These are phyloP conservation scores for Lachnellula hyalina DNA, from an alignment of 2,329 filamentous ascomycete species.

Conservation along the genomic window DNA sequence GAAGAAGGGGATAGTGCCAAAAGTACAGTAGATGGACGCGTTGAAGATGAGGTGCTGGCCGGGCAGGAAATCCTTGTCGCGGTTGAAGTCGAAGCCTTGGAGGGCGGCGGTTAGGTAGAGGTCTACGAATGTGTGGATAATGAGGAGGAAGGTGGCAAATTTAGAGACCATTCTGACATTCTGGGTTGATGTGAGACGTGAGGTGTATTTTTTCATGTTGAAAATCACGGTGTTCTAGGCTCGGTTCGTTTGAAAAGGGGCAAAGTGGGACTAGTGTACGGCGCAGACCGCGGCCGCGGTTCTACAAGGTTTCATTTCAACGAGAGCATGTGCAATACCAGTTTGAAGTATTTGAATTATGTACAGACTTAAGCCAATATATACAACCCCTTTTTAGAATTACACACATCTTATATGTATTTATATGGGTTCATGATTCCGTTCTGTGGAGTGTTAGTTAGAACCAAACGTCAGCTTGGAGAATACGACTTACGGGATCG, in stretches of 20 bases:
- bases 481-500: conserved; percentile 68
- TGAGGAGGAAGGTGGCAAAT: conserved; percentile 7
- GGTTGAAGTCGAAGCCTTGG: neutral
- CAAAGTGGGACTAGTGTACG: neutral
- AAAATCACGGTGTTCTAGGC: neutral
- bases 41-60: neutral
- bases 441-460: conserved; percentile 53
- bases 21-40: neutral
- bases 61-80: neutral
- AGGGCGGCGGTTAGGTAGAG: neutral
- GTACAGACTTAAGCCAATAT: neutral
- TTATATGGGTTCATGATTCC: conserved; percentile 99
- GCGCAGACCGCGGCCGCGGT: neutral
- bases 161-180: neutral
- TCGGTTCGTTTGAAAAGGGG: neutral
- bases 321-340: too few species aligned
- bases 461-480: neutral
- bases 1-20: neutral
- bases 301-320: neutral
- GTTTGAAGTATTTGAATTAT: neutral
- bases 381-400: too few species aligned
- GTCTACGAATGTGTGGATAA: neutral
- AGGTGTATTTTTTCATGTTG: neutral
- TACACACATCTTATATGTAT: conserved; percentile 56
- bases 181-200: neutral